Base-by-base conservation (phyloP, 2,329 filamentous ascomycete species). In the Trichoderma sp. region DNA sequence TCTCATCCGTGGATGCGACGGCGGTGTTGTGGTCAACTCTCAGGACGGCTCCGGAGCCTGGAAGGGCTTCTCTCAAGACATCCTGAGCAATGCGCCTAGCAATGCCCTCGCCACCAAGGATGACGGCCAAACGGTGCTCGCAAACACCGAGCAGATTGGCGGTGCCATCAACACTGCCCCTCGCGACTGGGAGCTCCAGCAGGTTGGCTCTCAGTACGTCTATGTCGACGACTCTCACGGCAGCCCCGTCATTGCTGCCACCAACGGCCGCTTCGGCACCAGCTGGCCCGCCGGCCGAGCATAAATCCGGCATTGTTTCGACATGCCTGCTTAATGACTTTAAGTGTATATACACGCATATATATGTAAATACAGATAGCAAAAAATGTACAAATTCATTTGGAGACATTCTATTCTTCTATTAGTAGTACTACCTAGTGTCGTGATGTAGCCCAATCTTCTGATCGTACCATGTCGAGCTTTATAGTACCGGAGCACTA, bases 1-100 rank as follows among this genome's bases (percentile, higher is more conserved):
- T n/a, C 67, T 76, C 21, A 77, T 77, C 58, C 71, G 75, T 13
- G 75, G 75, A 52, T 75, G 73, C 67, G 75, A 77, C 63, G 76
- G 76, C 31, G 68, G 60, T 19, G 70, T 71, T 13, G 21, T 75
- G 62, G 68, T 73, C 19, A 74, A 72, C 72, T 68, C 72, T 24
- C 60, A 69, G 29, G 75, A 76, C 49, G 70, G 71, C 33, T 70
- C 71, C n/a, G 70, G 72, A 2, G 72, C 72, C 2, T 74, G 72
- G 72, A 75, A 74, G 69, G 73, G 75, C 10, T 77, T 76, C 61
- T 72, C 71, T 2, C 71, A 74, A 43, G 71, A 67, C 53, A 72
- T 77, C 35, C 55, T 77, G 29, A 72, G 73, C 61, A 72, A 72
- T 61, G 74, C 74, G 0, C 75, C 75, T 0, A 35, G 10, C 2